Evolutionary conservation across 2,329 filamentous ascomycete genomes (phyloP).

Genomic region (Stagonosporopsis chrysanthemi): DNA sequence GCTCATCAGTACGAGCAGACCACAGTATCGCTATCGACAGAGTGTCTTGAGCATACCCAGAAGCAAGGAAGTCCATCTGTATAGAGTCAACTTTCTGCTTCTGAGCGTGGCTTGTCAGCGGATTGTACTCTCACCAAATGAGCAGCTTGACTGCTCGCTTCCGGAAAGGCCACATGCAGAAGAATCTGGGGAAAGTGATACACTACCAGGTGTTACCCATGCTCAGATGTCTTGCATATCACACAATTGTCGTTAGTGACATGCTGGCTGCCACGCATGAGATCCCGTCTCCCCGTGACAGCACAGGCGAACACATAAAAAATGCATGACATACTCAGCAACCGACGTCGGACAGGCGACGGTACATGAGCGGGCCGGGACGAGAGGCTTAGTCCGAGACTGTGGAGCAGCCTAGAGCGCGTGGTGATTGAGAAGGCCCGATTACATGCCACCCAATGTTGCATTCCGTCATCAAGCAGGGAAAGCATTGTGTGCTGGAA

Average conservation of each 20-base stretch:
- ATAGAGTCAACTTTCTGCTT: background rate
- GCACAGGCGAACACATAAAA: background rate
- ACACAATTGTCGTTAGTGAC: background rate
- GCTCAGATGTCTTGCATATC: slow-evolving; percentile 5
- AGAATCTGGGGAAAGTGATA: slow-evolving; percentile 3
- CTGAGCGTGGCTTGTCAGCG: background rate
- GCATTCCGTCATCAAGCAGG: slow-evolving; percentile 8
- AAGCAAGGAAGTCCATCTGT: background rate
- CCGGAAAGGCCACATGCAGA: slow-evolving; percentile 1
- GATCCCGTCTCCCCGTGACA: slow-evolving; percentile 3
- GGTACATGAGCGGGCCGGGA: slow-evolving; percentile 10
- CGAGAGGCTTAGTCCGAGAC: slow-evolving; percentile 11
- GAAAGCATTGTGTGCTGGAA: background rate
- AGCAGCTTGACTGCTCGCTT: background rate
- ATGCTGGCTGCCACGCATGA: background rate
- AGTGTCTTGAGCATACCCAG: background rate
- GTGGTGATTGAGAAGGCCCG: slow-evolving; percentile 13
- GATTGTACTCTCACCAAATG: background rate
- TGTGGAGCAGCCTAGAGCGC: background rate
- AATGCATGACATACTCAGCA: slow-evolving; percentile 15
- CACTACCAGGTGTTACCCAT: background rate
- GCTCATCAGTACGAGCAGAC: background rate
- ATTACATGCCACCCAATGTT: background rate
- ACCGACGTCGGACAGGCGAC: background rate
- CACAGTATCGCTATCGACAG: background rate